Percentiles rank a stretch among this genome's conserved stretches.
Evolutionary conservation across 805 yeast species (phyloP).

Genomic region (Saccharomyces paradoxus): DNA sequence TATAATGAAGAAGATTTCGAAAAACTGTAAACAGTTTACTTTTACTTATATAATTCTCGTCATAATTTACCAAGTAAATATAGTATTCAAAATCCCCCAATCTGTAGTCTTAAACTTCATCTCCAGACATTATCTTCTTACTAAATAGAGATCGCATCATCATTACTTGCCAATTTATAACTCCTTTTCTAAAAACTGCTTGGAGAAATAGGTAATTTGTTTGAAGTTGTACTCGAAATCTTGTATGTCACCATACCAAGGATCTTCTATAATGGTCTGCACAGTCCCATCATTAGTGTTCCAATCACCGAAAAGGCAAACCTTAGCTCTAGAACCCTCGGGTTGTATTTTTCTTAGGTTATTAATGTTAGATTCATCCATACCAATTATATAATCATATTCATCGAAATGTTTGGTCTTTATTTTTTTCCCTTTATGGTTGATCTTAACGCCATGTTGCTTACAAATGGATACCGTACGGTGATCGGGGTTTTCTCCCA

Average conservation of each 20-base stretch:
- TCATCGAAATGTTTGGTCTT: slow-evolving; percentile 40
- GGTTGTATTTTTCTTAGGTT: slow-evolving; percentile 50
- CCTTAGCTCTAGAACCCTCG: slow-evolving; percentile 36
- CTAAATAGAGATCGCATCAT: not conserved
- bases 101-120: not conserved
- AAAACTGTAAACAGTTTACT: slow-evolving; percentile 8
- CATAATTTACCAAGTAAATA: not conserved
- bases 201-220: slow-evolving; percentile 69
- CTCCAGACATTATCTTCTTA: not conserved
- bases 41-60: not conserved
- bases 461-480: slow-evolving; percentile 63
- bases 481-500: slow-evolving; percentile 74
- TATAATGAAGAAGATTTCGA: slow-evolving; percentile 45
- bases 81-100: not conserved
- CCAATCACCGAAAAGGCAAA: slow-evolving; percentile 78
- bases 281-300: slow-evolving; percentile 40
- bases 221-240: slow-evolving; percentile 76
- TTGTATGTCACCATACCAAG: slow-evolving; percentile 80
- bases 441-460: slow-evolving; percentile 62
- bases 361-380: slow-evolving; percentile 55
- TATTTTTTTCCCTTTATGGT: slow-evolving; percentile 70
- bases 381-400: slow-evolving; percentile 63
- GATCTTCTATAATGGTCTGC: slow-evolving; percentile 67
- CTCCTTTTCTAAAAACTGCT: slow-evolving; percentile 55
- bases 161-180: slow-evolving; percentile 7